Percentiles rank a stretch among this genome's conserved stretches.
Conservation (phyloP, 2,329 filamentous ascomycete genomes). For the Verticillium dahliae region DNA sequence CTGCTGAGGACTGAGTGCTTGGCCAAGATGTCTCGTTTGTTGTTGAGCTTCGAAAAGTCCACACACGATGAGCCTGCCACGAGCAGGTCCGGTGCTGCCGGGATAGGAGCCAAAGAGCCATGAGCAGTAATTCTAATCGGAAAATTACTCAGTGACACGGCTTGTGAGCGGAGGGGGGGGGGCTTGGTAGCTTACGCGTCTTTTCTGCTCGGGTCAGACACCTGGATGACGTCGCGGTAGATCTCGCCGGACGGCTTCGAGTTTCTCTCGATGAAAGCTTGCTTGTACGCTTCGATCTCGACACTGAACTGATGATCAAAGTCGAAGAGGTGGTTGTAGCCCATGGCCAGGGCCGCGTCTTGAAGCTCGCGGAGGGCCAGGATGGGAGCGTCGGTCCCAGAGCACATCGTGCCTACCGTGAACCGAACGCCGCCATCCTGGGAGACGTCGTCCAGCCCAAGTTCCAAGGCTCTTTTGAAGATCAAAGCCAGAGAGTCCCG, state of each 20-base stretch:
- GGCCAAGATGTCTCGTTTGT: conserved; percentile 33
- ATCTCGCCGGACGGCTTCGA: conserved; percentile 39
- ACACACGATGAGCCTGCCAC: conserved; percentile 71
- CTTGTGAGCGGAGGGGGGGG: background rate
- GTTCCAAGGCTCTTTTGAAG: conserved; percentile 3
- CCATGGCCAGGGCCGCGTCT: conserved; percentile 27
- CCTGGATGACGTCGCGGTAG: conserved; percentile 53
- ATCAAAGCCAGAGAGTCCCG: conserved; percentile 8
- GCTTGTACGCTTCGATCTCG: conserved; percentile 58
- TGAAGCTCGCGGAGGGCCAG: conserved; percentile 55
- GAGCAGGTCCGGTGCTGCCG: conserved; percentile 54
- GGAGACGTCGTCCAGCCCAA: conserved; percentile 16
- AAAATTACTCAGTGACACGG: conserved; percentile 2
- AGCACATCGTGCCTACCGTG: conserved; percentile 66
- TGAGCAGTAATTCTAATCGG: conserved; percentile 55
- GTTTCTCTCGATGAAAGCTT: conserved; percentile 58
- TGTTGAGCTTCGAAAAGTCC: conserved; percentile 64
- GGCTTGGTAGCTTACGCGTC: conserved; percentile 34
- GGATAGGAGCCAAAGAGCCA: conserved; percentile 51
- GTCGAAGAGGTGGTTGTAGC: conserved; percentile 27
- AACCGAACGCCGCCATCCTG: conserved; percentile 20
- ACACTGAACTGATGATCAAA: conserved; percentile 54
- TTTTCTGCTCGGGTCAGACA: conserved; percentile 27
- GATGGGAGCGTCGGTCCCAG: conserved; percentile 70
- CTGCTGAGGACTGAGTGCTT: conserved; percentile 44